Conservation (phyloP, 108 stramenopile species). For the Nitzschia inconspicua region DNA sequence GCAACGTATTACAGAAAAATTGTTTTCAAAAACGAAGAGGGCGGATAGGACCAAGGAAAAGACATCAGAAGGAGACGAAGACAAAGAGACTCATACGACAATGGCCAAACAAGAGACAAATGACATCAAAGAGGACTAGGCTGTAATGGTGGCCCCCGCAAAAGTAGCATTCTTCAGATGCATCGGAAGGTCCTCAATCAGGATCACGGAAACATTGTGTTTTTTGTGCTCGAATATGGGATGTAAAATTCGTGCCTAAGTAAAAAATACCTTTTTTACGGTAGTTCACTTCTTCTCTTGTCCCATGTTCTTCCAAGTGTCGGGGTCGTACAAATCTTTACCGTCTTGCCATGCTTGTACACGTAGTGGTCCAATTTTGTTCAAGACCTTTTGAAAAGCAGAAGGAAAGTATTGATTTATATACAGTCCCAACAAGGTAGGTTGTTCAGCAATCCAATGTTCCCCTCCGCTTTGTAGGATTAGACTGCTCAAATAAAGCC, state of each 20-base stretch:
- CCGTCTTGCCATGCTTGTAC: constrained; percentile 38
- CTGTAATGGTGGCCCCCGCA: too few relatives aligned
- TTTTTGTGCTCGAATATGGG: too few relatives aligned
- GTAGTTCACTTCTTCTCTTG: background rate
- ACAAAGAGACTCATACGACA: too few relatives aligned
- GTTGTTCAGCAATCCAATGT: constrained; percentile 58
- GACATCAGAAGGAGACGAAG: too few relatives aligned
- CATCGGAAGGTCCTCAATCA: too few relatives aligned
- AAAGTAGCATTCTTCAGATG: constrained; percentile 3
- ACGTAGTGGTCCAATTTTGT: constrained; percentile 25
- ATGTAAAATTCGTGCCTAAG: background rate
- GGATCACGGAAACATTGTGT: too few relatives aligned
- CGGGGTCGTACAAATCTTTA: constrained; percentile 48
- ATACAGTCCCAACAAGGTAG: constrained; percentile 41
- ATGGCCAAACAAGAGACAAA: too few relatives aligned
- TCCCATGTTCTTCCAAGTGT: constrained; percentile 31
- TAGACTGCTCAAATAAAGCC: constrained; percentile 40
- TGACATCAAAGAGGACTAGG: too few relatives aligned
- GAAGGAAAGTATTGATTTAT: constrained; percentile 39
- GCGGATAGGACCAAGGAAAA: too few relatives aligned
- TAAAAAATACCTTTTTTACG: background rate
- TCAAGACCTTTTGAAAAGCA: constrained; percentile 19
- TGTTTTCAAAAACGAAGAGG: too few relatives aligned
- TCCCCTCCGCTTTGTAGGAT: constrained; percentile 36
- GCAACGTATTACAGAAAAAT: too few relatives aligned